Evolutionary conservation across 495 filamentous ascomycete genomes (phyloP).

Genomic region (Cercophora scortea): DNA sequence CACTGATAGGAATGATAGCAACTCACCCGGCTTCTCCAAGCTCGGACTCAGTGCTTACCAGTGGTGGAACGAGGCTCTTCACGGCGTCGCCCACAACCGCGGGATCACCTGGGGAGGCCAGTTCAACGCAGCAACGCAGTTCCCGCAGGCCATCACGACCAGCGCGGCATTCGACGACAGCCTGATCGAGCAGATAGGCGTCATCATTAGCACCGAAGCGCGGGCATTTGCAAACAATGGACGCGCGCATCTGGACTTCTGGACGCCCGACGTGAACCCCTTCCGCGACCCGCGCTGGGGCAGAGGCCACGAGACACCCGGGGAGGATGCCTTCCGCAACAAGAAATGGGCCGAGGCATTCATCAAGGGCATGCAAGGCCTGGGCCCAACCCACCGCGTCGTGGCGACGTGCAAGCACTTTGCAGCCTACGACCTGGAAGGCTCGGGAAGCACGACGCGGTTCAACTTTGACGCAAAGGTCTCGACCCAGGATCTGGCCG

Average conservation of each 20-base stretch:
- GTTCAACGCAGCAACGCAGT: slow-evolving; percentile 36
- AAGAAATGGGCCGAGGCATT: slow-evolving; percentile 31
- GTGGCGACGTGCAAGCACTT: slow-evolving; percentile 36
- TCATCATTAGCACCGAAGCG: slow-evolving; percentile 51
- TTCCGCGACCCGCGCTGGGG: slow-evolving; percentile 39
- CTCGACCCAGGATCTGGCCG: slow-evolving; percentile 33
- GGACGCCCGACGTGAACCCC: slow-evolving; percentile 1
- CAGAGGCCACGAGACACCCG: slow-evolving; percentile 20
- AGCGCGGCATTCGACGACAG: slow-evolving; percentile 41
- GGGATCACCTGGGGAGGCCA: slow-evolving; percentile 22
- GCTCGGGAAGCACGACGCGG: slow-evolving; percentile 7
- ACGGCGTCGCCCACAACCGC: slow-evolving; percentile 27
- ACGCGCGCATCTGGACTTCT: slow-evolving; percentile 47
- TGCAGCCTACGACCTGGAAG: slow-evolving; percentile 31
- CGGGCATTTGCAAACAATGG: slow-evolving; percentile 58
- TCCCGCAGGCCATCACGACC: slow-evolving; percentile 35
- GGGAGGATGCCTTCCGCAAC: slow-evolving; percentile 32
- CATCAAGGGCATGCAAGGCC: slow-evolving; percentile 19
- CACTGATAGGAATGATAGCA: slow-evolving; percentile 6
- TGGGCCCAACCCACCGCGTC: slow-evolving; percentile 4
- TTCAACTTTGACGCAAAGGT: slow-evolving; percentile 34
- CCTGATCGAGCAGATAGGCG: slow-evolving; percentile 29
- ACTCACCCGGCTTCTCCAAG: slow-evolving; percentile 26
- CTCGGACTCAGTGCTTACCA: slow-evolving; percentile 37
- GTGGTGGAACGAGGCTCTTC: slow-evolving; percentile 46